Base-by-base conservation (phyloP, 1,284 basidiomycete species). In the Cutaneotrichosporon dermatis region DNA sequence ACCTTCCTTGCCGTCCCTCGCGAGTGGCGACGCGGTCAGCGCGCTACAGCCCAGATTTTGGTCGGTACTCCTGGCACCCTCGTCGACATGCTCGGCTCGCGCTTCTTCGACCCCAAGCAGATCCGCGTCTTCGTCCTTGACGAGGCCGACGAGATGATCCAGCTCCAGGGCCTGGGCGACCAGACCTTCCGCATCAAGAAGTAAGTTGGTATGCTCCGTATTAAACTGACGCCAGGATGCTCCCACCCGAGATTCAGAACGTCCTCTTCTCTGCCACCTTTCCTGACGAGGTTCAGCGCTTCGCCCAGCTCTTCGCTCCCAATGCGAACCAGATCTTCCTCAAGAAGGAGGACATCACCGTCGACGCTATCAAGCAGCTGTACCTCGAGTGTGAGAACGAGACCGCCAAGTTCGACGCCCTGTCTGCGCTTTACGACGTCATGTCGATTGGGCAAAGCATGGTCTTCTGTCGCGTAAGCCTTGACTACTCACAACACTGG, bases 111-210 rank as follows among this genome's bases (percentile, higher is more conserved):
- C 71, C 81, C 88, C 6, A 84, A 82, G 55, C 82, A 87, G 42
- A 85, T 99, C 74, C 92, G 91, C 73, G 91, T 97, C 10, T 93
- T 99, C 63, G 95, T 99, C 10, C 82, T 99, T 15, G 96, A 99
- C 74, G 96, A 99, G 80, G 96, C 96, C 37, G 96, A 99, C 79
- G 96, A 97, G 78, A 97, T 99, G 93, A 82, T 99, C 66, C 93
- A 95, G 74, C 87, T 92, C 73, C 92, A 95, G 76, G 92, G 94
- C 25, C 80, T 99, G 55, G 92, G 92, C n/a, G 96, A 99, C 69
- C 95, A 99, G 79, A 95, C 92, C 1, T 80, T 95, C 61, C 85
- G 89, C 54, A 92, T 98, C 60, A 98, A 97, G 80, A 96, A 93
- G 92, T 92, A 65, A 57, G 87, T 80, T n/a, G 10, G 25, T 25